phyloP scores from a whole-genome alignment of 2,329 filamentous ascomycete species.

The Clarireedia monteithiana region DNA sequence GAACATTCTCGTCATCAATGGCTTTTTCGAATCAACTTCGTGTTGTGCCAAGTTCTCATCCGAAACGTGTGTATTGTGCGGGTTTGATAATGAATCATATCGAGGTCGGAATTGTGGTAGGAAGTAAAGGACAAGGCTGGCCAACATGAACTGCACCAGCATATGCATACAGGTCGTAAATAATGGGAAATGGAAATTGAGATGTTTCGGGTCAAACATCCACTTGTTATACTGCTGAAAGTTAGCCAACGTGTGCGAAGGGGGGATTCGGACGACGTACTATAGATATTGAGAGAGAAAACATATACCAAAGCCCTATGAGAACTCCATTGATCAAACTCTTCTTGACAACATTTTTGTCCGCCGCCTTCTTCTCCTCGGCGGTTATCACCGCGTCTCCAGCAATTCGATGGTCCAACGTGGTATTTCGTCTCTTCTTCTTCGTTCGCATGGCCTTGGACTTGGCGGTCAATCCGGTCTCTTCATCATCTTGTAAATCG shows the following conservation, averaged over 20 bases:
- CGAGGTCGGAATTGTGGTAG: constrained; percentile 75
- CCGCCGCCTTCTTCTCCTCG: constrained; percentile 68
- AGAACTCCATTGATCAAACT: constrained; percentile 70
- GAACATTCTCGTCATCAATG: constrained; percentile 81
- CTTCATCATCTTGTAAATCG: constrained; percentile 76
- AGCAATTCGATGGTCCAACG: constrained; percentile 62
- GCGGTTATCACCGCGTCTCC: constrained; percentile 53
- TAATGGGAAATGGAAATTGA: constrained; percentile 89
- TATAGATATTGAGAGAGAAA: constrained; percentile 87
- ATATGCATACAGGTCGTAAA: constrained; percentile 96
- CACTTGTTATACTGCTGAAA: constrained; percentile 85
- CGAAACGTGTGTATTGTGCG: constrained; percentile 24
- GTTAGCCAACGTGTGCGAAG: constrained; percentile 7
- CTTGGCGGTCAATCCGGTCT: constrained; percentile 72
- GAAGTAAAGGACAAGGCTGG: constrained; percentile 70
- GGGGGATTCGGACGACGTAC: constrained; percentile 42
- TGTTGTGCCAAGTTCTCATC: constrained; percentile 26
- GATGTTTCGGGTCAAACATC: constrained; percentile 86
- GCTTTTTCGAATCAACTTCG: constrained; percentile 28
- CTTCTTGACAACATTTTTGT: constrained; percentile 62
- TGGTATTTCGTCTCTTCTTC: constrained; percentile 58
- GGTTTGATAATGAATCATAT: constrained; percentile 31
- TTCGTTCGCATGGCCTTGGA: constrained; percentile 62
- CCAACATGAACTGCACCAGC: constrained; percentile 82
- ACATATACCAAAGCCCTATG: constrained; percentile 80